Conservation (phyloP, 202 grass and related monocot genomes). For the Hordeum pubiflorum region DNA sequence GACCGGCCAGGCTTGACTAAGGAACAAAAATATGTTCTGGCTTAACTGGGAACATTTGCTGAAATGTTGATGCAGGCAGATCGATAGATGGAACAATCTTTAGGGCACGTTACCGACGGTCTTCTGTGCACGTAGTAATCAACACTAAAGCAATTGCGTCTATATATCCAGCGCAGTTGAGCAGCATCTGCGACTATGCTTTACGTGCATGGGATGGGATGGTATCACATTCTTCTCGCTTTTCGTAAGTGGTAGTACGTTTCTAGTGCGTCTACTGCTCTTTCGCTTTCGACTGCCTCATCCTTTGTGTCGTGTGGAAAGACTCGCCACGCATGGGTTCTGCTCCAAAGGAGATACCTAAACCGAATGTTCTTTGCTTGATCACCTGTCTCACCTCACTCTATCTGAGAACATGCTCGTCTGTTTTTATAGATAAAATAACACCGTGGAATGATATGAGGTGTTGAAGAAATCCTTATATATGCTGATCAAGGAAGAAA, state of each 20-base stretch:
- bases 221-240: neutral
- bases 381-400: neutral
- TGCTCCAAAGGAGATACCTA: neutral
- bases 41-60: neutral
- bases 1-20: no score
- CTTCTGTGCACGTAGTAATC: neutral
- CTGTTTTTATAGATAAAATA: no score
- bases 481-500: no score
- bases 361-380: neutral
- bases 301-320: neutral
- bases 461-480: no score
- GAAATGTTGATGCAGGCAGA: neutral
- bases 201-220: neutral
- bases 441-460: no score
- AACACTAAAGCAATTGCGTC: neutral
- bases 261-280: no score
- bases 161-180: neutral
- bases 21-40: neutral
- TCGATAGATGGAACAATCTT: neutral
- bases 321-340: neutral
- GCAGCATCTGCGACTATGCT: neutral
- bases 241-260: neutral
- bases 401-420: no score
- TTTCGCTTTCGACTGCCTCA: neutral
- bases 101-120: neutral